phyloP scores from a whole-genome alignment of 1,284 basidiomycete genomes.

The Apiotrichum laibachii region DNA sequence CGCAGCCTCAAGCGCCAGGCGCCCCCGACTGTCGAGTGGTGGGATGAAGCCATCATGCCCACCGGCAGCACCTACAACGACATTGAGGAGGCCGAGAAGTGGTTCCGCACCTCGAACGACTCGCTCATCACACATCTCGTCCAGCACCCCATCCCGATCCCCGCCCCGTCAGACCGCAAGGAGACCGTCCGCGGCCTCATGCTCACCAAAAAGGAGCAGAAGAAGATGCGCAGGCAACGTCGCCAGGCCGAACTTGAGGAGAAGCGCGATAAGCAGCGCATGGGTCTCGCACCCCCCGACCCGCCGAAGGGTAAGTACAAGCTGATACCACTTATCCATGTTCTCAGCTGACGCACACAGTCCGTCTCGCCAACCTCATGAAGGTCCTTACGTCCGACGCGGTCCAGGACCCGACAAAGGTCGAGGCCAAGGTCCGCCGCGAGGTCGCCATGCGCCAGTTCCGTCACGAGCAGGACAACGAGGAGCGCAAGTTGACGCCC shows the following conservation, averaged over 20 bases:
- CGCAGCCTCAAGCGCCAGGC: conserved; percentile 78
- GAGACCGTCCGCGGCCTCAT: conserved; percentile 75
- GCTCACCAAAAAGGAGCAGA: conserved; percentile 91
- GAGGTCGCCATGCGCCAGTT: conserved; percentile 89
- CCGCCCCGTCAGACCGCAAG: conserved; percentile 78
- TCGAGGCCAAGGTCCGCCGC: conserved; percentile 88
- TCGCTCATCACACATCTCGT: conserved; percentile 87
- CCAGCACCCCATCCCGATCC: conserved; percentile 96
- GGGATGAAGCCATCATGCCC: conserved; percentile 86
- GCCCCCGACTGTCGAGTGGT: conserved; percentile 93
- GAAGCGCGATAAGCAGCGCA: conserved; percentile 89
- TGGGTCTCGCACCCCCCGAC: conserved; percentile 94
- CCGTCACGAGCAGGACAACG: conserved; percentile 86
- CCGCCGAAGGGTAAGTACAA: conserved; percentile 75
- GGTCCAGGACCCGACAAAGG: conserved; percentile 90
- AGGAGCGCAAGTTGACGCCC: conserved; percentile 82
- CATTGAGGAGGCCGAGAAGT: conserved; percentile 52
- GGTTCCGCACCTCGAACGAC: conserved; percentile 63
- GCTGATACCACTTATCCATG: background rate
- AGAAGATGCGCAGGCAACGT: conserved; percentile 90
- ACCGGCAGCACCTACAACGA: conserved; percentile 72
- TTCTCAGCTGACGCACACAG: conserved; percentile 52
- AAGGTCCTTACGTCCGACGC: conserved; percentile 95
- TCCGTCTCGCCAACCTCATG: conserved; percentile 94
- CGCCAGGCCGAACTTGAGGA: conserved; percentile 88